Evolutionary conservation across 345 rosid genomes (phyloP), one percentile per base, ranked within the genome.

Genomic region (Citrus australasica): DNA sequence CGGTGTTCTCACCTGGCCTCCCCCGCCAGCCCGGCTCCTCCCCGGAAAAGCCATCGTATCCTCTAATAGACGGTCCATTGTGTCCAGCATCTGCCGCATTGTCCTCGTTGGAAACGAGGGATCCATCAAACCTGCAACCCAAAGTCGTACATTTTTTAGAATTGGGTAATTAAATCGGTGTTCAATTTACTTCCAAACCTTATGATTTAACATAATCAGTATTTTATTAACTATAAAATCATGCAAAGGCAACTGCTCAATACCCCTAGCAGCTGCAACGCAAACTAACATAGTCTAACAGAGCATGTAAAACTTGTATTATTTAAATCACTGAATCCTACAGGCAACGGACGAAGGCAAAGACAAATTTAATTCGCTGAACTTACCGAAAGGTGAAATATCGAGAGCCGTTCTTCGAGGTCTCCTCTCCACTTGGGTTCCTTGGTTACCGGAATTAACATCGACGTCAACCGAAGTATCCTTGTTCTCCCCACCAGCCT

Each of bases 51-150:
- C 60, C 89, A 88, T 74, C 0, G 87, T 61, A 48, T 89, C 97
- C 30, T 86, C 97, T 21, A 94, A 87, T 21, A 94, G 64, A 37
- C 89, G 79, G 86, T 94, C 98, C 93, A 93, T 87, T 0, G 97
- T 81, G 85, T 90, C 90, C 3, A 94, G 35, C 98, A 94, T 93
- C 37, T 91, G 97, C 0, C 95, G 84, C 94, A 92, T 88, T 11
- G 94, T 86, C 74, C 91, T 89, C 98, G 89, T 88, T 1, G 98
- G 95, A 13, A 94, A 90, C 0, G 87, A 19, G 1, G 95, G 90
- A 76, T 93, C 97, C 77, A 93, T 8, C 56, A 92, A 67, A 3
- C 91, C 96, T 92, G 86, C 28, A 40, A 32, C 27, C 5, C 51
- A 13, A 33, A 28, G 8, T 51, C 25, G 33, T 56, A 7, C 13